Conservation (phyloP, 1,139 yeast species). For the Magnusiomyces sp. region DNA sequence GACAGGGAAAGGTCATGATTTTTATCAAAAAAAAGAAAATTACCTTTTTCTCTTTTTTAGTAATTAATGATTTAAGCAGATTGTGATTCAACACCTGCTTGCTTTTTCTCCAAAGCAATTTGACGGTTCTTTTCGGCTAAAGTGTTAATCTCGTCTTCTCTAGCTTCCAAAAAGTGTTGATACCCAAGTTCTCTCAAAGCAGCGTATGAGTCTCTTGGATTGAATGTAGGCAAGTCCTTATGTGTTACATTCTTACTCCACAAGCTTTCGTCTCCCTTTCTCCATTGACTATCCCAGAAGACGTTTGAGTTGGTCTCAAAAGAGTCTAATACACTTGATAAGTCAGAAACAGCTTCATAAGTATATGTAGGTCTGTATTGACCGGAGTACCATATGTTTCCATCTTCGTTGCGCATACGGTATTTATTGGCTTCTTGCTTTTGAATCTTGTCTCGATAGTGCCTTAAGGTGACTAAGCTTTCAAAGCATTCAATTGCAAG, state of each 20-base stretch:
- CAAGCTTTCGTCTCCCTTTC: conserved; percentile 64
- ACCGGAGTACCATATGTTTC: conserved; percentile 73
- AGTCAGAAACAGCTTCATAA: conserved; percentile 88
- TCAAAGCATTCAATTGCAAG: conserved; percentile 67
- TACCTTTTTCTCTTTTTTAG: no score
- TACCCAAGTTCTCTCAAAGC: conserved; percentile 11
- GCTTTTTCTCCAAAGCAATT: no score
- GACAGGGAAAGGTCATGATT: no score
- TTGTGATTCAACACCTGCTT: no score
- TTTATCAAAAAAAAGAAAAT: no score
- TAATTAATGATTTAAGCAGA: no score
- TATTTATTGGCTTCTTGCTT: conserved; percentile 54
- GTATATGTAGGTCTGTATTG: conserved; percentile 85
- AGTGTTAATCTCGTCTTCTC: conserved; percentile 5
- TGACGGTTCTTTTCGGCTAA: background rate
- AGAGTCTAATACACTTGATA: conserved; percentile 62
- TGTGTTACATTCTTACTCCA: conserved; percentile 52
- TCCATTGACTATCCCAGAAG: conserved; percentile 80
- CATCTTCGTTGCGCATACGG: conserved; percentile 67
- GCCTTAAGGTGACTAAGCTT: conserved; percentile 64
- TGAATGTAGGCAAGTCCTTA: conserved; percentile 48
- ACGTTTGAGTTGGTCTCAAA: conserved; percentile 42
- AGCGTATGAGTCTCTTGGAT: conserved; percentile 42
- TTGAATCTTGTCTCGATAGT: conserved; percentile 55
- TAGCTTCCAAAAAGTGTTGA: conserved; percentile 12